These are phyloP conservation scores for Starmerella floricola DNA, from an alignment of 805 yeast genomes.

Conservation along the genomic window DNA sequence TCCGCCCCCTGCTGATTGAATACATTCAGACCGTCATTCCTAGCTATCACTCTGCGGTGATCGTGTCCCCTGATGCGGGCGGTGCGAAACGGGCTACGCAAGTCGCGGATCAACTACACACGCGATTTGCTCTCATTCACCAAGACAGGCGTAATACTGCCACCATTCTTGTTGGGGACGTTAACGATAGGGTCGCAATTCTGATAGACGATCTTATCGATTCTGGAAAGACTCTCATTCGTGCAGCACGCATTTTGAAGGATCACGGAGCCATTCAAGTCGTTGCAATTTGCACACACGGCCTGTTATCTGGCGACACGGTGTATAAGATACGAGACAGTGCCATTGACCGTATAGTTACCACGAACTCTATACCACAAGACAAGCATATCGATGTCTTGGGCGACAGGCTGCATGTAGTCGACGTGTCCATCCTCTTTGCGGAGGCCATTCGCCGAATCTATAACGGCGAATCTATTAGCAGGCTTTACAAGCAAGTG, in stretches of 20 bases:
- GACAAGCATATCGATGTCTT: slow-evolving; percentile 39
- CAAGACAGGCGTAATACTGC: slow-evolving; percentile 58
- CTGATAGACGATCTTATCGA: slow-evolving; percentile 88
- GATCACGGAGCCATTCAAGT: slow-evolving; percentile 86
- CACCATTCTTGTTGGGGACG: slow-evolving; percentile 94
- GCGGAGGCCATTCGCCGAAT: slow-evolving; percentile 94
- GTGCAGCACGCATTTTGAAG: slow-evolving; percentile 84
- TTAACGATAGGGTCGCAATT: slow-evolving; percentile 73
- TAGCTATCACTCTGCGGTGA: slow-evolving; percentile 68
- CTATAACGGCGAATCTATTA: slow-evolving; percentile 92
- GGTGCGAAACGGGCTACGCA: slow-evolving; percentile 97
- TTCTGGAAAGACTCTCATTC: slow-evolving; percentile 78
- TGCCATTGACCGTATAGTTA: slow-evolving; percentile 69
- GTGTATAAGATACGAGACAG: slow-evolving; percentile 52
- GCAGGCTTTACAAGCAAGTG: slow-evolving; percentile 80
- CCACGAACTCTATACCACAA: slow-evolving; percentile 90
- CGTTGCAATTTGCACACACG: slow-evolving; percentile 83
- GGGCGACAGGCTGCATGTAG: slow-evolving; percentile 58
- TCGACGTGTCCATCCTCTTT: slow-evolving; percentile 78
- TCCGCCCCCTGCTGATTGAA: slow-evolving; percentile 75
- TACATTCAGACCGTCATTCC: slow-evolving; percentile 71
- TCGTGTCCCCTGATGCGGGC: slow-evolving; percentile 97
- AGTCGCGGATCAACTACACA: slow-evolving; percentile 77
- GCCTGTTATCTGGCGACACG: slow-evolving; percentile 87
- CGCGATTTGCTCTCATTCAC: slow-evolving; percentile 88